Conservation (phyloP, 2,329 filamentous ascomycete genomes). For the Blastomyces silverae region DNA sequence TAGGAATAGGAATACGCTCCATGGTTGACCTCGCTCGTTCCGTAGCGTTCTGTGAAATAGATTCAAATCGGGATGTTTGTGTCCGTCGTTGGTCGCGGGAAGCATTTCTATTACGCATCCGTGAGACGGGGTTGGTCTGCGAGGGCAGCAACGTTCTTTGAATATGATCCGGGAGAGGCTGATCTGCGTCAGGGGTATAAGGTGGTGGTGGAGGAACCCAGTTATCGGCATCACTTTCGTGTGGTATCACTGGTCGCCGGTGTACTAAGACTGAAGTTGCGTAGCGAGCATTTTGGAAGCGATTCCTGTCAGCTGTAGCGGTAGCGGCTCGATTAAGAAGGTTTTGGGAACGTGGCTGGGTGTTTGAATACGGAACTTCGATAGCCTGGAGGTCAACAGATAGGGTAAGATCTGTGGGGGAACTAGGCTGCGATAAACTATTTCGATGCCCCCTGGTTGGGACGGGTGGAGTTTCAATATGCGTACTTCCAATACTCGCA, state of each 20-base stretch:
- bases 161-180: slow-evolving; percentile 33
- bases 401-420: slow-evolving; percentile 23
- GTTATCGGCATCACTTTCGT: slow-evolving; percentile 81
- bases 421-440: slow-evolving; percentile 27
- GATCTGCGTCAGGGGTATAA: slow-evolving; percentile 45
- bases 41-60: slow-evolving; percentile 22
- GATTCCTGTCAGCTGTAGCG: slow-evolving; percentile 56
- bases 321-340: slow-evolving; percentile 65
- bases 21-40: slow-evolving; percentile 27
- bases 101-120: not conserved
- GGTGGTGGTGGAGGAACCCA: slow-evolving; percentile 82
- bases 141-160: slow-evolving; percentile 31
- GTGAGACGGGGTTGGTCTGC: slow-evolving; percentile 20
- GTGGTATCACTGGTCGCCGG: slow-evolving; percentile 64
- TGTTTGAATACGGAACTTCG: slow-evolving; percentile 66
- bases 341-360: slow-evolving; percentile 61
- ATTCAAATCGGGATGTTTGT: slow-evolving; percentile 27
- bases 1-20: slow-evolving; percentile 26
- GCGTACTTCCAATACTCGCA: slow-evolving; percentile 15
- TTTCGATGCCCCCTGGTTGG: slow-evolving; percentile 25
- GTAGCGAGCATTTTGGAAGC: slow-evolving; percentile 18
- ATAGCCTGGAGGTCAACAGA: slow-evolving; percentile 50
- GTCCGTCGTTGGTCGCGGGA: slow-evolving; percentile 17
- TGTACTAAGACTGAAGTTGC: slow-evolving; percentile 8
- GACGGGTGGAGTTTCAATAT: slow-evolving; percentile 24